Conservation (phyloP, 2,329 filamentous ascomycete genomes). For the Drechslerella dactyloides region DNA sequence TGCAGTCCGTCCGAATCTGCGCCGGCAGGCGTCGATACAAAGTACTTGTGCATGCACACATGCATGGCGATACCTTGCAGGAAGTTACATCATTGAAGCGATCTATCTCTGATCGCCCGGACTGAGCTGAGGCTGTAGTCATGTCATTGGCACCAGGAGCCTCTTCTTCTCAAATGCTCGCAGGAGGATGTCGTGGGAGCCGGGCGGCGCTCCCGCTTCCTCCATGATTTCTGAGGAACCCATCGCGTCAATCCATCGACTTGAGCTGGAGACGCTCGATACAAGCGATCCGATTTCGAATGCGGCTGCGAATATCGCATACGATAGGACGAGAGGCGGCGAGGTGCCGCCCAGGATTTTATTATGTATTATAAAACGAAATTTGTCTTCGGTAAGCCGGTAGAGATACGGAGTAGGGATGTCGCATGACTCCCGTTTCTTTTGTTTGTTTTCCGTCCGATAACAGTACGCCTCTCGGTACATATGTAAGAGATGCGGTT, state of each 20-base stretch:
- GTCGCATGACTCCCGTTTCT: background rate
- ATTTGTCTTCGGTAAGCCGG: too few relatives aligned
- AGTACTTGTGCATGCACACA: background rate
- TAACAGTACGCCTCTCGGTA: too few relatives aligned
- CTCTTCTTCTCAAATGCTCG: background rate
- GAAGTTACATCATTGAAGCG: background rate
- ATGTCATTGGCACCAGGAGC: background rate
- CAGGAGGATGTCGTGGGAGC: background rate
- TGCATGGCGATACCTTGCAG: background rate
- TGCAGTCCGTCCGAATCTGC: too few relatives aligned
- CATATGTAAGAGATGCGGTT: background rate
- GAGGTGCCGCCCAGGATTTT: background rate
- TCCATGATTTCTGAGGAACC: background rate
- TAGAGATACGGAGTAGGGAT: too few relatives aligned
- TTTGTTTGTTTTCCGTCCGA: background rate
- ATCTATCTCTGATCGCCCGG: background rate
- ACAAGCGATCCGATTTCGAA: background rate
- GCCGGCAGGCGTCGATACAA: too few relatives aligned
- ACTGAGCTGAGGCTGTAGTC: background rate
- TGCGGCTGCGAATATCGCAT: constrained; percentile 5
- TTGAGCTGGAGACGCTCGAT: background rate
- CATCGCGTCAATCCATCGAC: background rate
- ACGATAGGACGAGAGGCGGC: background rate
- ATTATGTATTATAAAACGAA: background rate
- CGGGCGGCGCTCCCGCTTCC: background rate